Evolutionary conservation across 208 protist species (phyloP).

Genomic region (Leishmania major): DNA sequence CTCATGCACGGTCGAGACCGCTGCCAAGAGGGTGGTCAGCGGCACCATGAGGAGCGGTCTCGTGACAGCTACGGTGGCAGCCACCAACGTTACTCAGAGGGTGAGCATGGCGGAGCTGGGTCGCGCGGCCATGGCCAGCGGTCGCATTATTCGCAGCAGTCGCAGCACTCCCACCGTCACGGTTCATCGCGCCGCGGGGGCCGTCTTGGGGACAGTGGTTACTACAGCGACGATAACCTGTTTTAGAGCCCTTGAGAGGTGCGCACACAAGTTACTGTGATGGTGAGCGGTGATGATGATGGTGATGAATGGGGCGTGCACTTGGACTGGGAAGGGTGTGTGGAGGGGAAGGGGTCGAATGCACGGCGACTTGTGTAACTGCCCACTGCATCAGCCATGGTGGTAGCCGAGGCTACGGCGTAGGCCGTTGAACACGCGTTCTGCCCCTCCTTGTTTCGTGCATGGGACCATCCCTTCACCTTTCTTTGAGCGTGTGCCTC

Average conservation of each 20-base stretch:
- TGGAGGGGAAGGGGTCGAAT: neutral
- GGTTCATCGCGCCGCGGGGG: conserved; percentile 13
- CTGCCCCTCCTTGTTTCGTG: neutral
- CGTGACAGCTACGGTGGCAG: neutral
- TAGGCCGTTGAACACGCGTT: neutral
- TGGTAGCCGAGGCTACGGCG: neutral
- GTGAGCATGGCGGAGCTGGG: neutral
- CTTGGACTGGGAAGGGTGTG: neutral
- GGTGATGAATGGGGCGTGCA: neutral
- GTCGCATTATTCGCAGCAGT: conserved; percentile 4
- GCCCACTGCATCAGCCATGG: neutral
- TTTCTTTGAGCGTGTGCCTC: neutral
- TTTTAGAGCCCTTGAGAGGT: conserved; percentile 28
- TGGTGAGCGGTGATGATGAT: neutral
- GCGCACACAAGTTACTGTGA: neutral
- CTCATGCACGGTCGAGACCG: neutral
- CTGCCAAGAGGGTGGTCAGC: neutral
- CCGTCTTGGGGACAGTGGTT: conserved; percentile 15
- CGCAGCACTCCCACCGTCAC: neutral
- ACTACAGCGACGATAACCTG: conserved; percentile 37
- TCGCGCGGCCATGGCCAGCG: neutral
- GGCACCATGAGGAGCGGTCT: conserved; percentile 1
- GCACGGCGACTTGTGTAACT: neutral
- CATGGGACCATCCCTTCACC: too few species aligned
- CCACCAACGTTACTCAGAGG: neutral